Evolutionary conservation across 2,329 filamentous ascomycete species (phyloP), one percentile per base, ranked within the genome.

Genomic region (Hymenoscyphus repandus): DNA sequence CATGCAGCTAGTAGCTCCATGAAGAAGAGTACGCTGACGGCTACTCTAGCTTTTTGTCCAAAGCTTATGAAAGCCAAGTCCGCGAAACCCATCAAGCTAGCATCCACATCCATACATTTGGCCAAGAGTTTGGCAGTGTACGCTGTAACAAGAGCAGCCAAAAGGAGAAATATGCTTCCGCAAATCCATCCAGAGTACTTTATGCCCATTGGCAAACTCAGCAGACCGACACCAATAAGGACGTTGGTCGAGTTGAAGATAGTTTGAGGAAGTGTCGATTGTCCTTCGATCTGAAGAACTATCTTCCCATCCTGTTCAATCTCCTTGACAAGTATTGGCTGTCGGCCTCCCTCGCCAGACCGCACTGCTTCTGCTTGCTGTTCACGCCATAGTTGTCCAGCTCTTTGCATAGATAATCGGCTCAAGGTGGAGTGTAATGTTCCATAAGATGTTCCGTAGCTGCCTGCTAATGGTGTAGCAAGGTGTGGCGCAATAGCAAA

Each of bases 231-330:
- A 13, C 91, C 91, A 54, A 96, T 92, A 52, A 96, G 73, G 45
- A 95, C 89, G 57, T 76, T 78, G 27, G 48, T 92, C 2, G 90
- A 95, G 70, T 99, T 99, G 75, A 97, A 95, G 55, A 96, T 80
- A 6, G 92, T 97, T 72, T 97, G 92, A 0, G 90, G 90, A 13
- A 97, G 76, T 1, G 92, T 99, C n/a, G 90, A 95, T 71, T 95
- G 90, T 36, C 92, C 92, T 55, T 95, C 86, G 2, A 96, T 84
- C 2, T 92, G 80, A 60, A 92, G 80, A 50, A 96, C 82, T 43
- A 92, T 80, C 64, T 86, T 90, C 38, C 93, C 90, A 58, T 93
- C 90, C 61, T 93, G 88, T 66, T 95, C 88, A 11, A 96, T 79
- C 68, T 91, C 87, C 71, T 90, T 92, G 47, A 96, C 85, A n/a